Evolutionary conservation across 2,329 filamentous ascomycete genomes (phyloP).

Genomic region (Colletotrichum sp.): DNA sequence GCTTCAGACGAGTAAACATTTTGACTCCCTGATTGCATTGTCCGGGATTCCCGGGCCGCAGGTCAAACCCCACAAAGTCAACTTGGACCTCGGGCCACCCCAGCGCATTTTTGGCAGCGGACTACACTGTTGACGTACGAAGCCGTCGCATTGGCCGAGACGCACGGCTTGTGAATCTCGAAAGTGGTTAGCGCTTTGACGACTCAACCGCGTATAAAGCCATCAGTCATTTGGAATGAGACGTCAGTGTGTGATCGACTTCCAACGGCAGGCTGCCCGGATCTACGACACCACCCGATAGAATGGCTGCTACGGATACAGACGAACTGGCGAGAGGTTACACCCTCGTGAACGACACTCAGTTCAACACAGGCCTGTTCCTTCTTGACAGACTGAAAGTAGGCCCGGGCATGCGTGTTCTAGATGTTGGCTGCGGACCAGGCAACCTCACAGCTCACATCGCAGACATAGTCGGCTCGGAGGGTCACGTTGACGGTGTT

Average conservation of each 20-base stretch:
- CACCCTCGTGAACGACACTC: not conserved
- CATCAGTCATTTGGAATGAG: not conserved
- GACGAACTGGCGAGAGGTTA: not conserved
- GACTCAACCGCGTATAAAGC: not conserved
- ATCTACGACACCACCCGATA: not conserved
- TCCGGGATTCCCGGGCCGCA: not conserved
- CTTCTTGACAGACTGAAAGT: not conserved
- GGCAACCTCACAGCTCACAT: conserved; percentile 8
- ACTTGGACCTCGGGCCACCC: not conserved
- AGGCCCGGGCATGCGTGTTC: not conserved
- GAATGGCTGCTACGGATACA: not conserved
- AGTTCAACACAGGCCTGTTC: not conserved
- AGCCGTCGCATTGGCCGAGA: not conserved
- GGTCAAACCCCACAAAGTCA: not conserved
- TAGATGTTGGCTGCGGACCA: conserved; percentile 5
- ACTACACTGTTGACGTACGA: not conserved
- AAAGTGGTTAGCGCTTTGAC: not conserved
- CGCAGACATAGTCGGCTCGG: not conserved
- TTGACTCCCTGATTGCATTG: not conserved
- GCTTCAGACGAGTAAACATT: not conserved
- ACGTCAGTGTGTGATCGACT: not conserved
- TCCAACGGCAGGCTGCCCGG: not conserved
- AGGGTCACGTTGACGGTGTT: not conserved
- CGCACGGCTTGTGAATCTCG: not conserved
- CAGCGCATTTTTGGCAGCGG: not conserved